Evolutionary conservation across 768 basidiomycete genomes (phyloP).

Genomic region (Suillus ampliporus): DNA sequence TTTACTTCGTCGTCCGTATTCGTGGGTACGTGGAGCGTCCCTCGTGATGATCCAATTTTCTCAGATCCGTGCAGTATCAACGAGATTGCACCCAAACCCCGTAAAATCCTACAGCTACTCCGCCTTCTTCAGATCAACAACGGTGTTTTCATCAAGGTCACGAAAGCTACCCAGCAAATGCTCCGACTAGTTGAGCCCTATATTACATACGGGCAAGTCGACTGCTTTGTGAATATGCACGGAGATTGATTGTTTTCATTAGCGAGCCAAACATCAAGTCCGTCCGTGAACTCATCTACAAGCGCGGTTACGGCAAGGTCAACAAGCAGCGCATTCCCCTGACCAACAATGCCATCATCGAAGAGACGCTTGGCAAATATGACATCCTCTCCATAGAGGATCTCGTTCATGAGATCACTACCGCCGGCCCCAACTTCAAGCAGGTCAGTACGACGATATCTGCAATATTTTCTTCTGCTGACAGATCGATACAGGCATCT

Average conservation of each 20-base stretch:
- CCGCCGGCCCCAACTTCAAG: conserved; percentile 98
- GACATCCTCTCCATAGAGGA: conserved; percentile 98
- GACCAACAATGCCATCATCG: conserved; percentile 91
- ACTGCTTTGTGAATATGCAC: neutral
- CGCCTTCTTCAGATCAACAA: conserved; percentile 99
- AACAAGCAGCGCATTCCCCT: conserved; percentile 97
- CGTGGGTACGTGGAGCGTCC: conserved; percentile 72
- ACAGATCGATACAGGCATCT: conserved; percentile 56
- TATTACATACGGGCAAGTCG: conserved; percentile 89
- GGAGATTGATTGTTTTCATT: conserved; percentile 15
- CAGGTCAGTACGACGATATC: conserved; percentile 60
- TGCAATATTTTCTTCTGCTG: conserved; percentile 15
- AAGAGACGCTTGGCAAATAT: conserved; percentile 87
- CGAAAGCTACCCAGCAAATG: conserved; percentile 97
- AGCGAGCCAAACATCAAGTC: conserved; percentile 97
- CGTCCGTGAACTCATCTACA: conserved; percentile 97
- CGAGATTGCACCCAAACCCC: conserved; percentile 98
- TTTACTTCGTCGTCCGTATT: conserved; percentile 97
- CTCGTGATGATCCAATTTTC: conserved; percentile 16
- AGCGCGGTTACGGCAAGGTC: conserved; percentile 99
- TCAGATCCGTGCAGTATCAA: conserved; percentile 76
- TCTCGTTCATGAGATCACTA: conserved; percentile 95
- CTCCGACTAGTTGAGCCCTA: conserved; percentile 97
- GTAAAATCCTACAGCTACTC: conserved; percentile 98
- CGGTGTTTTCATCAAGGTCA: conserved; percentile 97